phyloP scores from a whole-genome alignment of 2,329 filamentous ascomycete genomes.

The Ceratocystiopsis brevicomis region DNA sequence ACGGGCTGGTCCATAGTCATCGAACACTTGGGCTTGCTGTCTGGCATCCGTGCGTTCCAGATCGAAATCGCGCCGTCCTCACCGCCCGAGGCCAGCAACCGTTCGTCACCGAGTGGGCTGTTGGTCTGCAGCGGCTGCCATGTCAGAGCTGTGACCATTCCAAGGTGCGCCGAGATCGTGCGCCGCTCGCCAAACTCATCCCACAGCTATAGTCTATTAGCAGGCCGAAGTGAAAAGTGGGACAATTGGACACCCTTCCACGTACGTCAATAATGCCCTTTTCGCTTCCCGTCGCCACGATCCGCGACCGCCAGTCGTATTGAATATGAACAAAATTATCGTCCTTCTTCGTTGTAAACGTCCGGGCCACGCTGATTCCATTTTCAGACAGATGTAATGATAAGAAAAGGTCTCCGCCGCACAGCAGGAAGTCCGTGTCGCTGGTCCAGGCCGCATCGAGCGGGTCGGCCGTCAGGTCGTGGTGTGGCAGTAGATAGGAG shows the following conservation, averaged over 20 bases:
- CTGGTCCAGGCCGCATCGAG: conserved; percentile 42
- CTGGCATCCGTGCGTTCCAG: conserved; percentile 38
- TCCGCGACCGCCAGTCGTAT: conserved; percentile 32
- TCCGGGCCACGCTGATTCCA: conserved; percentile 26
- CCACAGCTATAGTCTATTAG: conserved; percentile 26
- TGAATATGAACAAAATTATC: conserved; percentile 36
- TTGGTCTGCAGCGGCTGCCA: conserved; percentile 37
- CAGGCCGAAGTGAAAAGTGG: neutral
- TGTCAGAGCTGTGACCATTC: conserved; percentile 35
- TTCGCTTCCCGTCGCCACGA: conserved; percentile 40
- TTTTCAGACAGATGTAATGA: conserved; percentile 28
- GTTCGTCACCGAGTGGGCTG: conserved; percentile 23
- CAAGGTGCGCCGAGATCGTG: conserved; percentile 39
- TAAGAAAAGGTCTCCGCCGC: conserved; percentile 35
- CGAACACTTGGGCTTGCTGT: conserved; percentile 37
- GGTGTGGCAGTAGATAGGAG: conserved; percentile 28
- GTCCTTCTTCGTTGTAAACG: conserved; percentile 33
- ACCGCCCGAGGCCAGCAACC: conserved; percentile 40
- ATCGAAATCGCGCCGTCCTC: conserved; percentile 44
- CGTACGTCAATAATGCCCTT: conserved; percentile 42
- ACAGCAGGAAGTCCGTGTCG: conserved; percentile 37
- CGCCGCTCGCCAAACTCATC: conserved; percentile 32
- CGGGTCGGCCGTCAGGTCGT: conserved; percentile 30
- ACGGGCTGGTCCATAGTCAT: conserved; percentile 40
- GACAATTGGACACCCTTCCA: neutral